Conservation (phyloP, 495 filamentous ascomycete species). For the Hyaloscypha hepaticicola region DNA sequence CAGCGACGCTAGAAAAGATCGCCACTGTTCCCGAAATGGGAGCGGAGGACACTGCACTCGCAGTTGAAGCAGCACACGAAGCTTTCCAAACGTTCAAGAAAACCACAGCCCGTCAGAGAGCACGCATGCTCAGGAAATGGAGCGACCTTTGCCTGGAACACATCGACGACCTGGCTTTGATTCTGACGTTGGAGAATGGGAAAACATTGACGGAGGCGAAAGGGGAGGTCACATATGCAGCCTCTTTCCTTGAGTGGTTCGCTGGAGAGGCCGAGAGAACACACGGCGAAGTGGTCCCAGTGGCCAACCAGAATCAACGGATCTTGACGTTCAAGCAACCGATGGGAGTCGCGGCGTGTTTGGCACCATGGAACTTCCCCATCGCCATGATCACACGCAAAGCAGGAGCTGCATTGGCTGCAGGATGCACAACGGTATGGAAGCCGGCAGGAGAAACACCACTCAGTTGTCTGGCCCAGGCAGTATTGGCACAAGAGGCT, state of each 20-base stretch:
- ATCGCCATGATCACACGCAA: constrained; percentile 43
- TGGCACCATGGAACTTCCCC: constrained; percentile 39
- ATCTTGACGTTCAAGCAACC: constrained; percentile 39
- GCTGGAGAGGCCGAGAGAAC: constrained; percentile 68
- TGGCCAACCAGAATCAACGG: constrained; percentile 14
- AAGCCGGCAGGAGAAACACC: constrained; percentile 86
- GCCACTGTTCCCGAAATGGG: constrained; percentile 70
- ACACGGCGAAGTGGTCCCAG: constrained; percentile 58
- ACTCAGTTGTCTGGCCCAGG: constrained; percentile 74
- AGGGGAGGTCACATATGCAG: constrained; percentile 70
- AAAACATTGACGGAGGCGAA: constrained; percentile 71
- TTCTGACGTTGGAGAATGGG: constrained; percentile 84
- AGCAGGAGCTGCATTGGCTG: constrained; percentile 37
- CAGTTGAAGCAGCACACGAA: constrained; percentile 60
- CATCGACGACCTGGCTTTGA: constrained; percentile 77
- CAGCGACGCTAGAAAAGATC: constrained; percentile 63
- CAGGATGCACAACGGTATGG: constrained; percentile 71
- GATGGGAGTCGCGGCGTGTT: constrained; percentile 36
- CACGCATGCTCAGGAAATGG: constrained; percentile 81
- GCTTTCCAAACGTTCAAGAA: constrained; percentile 76
- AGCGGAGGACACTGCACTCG: constrained; percentile 57
- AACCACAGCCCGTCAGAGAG: constrained; percentile 71
- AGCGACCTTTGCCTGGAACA: constrained; percentile 83
- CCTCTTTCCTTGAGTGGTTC: constrained; percentile 78
- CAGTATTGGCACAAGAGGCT: constrained; percentile 73